Percentiles rank a stretch among this genome's conserved stretches.
phyloP scores from a whole-genome alignment of 148 eudicot species.

The Rhododendron williamsianum region DNA sequence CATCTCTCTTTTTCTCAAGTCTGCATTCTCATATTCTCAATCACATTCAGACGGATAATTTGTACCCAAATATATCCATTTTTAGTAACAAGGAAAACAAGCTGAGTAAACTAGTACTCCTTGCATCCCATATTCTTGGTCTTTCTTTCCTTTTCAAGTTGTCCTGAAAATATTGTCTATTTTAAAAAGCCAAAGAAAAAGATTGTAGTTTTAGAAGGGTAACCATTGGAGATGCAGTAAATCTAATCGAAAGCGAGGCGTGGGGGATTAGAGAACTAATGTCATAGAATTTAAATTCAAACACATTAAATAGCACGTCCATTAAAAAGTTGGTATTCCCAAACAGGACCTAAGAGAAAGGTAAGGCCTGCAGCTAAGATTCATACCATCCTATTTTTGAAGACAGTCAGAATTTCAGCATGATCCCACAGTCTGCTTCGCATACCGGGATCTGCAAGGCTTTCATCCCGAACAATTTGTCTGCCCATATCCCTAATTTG shows the following conservation, averaged over 20 bases:
- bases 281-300: not conserved
- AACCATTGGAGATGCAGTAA: not conserved
- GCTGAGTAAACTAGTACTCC: not conserved
- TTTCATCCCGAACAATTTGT: slow-evolving; percentile 41
- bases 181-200: not conserved
- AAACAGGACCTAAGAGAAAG: not conserved
- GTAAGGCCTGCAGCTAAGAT: not conserved
- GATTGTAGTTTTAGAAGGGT: not conserved
- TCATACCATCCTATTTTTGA: slow-evolving; percentile 34
- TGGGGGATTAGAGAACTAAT: not conserved
- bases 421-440: slow-evolving; percentile 55
- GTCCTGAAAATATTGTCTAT: not conserved
- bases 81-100: not conserved
- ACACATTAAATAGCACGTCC: not conserved
- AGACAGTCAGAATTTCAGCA: slow-evolving; percentile 23
- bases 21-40: not conserved
- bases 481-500: slow-evolving; percentile 72
- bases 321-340: not conserved
- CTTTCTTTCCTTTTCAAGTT: not conserved
- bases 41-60: not conserved
- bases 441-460: slow-evolving; percentile 20
- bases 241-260: not conserved
- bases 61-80: not conserved
- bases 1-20: not conserved
- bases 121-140: not conserved